A percentile compares a stretch with the other conserved stretches of the same genome.
These are phyloP conservation scores for Magnaporthiopsis poae DNA, from an alignment of 2,329 filamentous ascomycete species.

Conservation along the genomic window DNA sequence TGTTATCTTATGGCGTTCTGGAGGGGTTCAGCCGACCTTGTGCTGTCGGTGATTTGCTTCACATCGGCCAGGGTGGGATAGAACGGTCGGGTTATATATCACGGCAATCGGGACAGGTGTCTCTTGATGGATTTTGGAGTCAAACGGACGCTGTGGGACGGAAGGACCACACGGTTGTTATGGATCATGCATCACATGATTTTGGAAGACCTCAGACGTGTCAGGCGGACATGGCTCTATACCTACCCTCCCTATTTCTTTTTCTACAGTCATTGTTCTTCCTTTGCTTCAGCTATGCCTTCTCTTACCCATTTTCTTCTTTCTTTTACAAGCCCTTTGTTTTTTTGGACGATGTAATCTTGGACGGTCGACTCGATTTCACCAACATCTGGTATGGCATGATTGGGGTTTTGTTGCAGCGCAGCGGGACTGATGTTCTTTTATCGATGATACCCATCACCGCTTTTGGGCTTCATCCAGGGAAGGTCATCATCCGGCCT, in stretches of 20 bases:
- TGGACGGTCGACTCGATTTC: slow-evolving; percentile 9
- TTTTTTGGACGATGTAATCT: slow-evolving; percentile 11
- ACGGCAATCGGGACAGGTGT: no score
- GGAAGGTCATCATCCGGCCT: background rate
- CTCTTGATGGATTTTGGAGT: no score
- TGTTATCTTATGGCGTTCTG: no score
- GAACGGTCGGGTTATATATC: no score
- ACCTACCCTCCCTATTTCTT: slow-evolving; percentile 4
- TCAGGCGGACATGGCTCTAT: background rate
- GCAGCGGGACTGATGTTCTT: slow-evolving; percentile 12
- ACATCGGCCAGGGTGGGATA: no score
- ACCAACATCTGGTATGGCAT: slow-evolving; percentile 16
- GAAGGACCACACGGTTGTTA: no score
- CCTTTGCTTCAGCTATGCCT: slow-evolving; percentile 11
- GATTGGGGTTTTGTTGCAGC: slow-evolving; percentile 13
- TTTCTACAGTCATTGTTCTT: slow-evolving; percentile 6
- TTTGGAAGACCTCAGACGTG: no score
- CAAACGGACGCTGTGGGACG: no score
- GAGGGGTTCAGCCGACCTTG: no score
- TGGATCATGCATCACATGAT: no score
- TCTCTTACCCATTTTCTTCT: slow-evolving; percentile 14
- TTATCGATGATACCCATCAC: slow-evolving; percentile 15
- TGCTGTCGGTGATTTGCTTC: no score
- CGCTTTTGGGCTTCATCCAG: slow-evolving; percentile 5
- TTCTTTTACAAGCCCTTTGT: slow-evolving; percentile 9